Percentiles rank a stretch among this genome's conserved stretches.
These are phyloP conservation scores for Dothidotthia symphoricarpi DNA, from an alignment of 2,329 filamentous ascomycete species.

Conservation along the genomic window DNA sequence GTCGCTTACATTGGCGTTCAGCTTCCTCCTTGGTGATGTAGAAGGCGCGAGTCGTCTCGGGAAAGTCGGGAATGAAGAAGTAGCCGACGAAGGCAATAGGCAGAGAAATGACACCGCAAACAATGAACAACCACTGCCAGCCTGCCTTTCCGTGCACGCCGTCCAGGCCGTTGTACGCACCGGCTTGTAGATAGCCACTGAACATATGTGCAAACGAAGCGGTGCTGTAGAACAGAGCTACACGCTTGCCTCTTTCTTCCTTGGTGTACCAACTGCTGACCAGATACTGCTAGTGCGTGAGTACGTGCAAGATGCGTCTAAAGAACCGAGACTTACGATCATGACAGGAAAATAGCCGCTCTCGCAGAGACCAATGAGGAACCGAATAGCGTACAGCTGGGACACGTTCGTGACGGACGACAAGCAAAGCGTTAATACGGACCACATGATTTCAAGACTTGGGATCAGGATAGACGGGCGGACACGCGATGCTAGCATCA, in stretches of 20 bases:
- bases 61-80: slow-evolving; percentile 33
- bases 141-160: slow-evolving; percentile 24
- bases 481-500: slow-evolving; percentile 25
- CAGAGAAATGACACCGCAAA: slow-evolving; percentile 42
- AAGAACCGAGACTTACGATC: slow-evolving; percentile 12
- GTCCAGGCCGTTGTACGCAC: slow-evolving; percentile 33
- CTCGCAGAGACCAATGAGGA: slow-evolving; percentile 31
- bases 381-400: slow-evolving; percentile 38
- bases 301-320: not conserved
- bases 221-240: slow-evolving; percentile 35
- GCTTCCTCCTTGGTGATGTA: slow-evolving; percentile 41
- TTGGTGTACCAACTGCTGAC: slow-evolving; percentile 48
- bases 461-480: slow-evolving; percentile 33
- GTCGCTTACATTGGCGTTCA: slow-evolving; percentile 19
- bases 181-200: slow-evolving; percentile 36
- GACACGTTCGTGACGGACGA: slow-evolving; percentile 20
- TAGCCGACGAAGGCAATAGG: slow-evolving; percentile 48
- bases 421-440: slow-evolving; percentile 21
- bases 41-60: slow-evolving; percentile 26
- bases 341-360: slow-evolving; percentile 32
- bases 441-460: slow-evolving; percentile 33
- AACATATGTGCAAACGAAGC: slow-evolving; percentile 37
- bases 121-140: slow-evolving; percentile 35
- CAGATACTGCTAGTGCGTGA: slow-evolving; percentile 21
- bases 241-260: slow-evolving; percentile 33